phyloP scores from a whole-genome alignment of 2,329 filamentous ascomycete species.

The Dactylellina drechsleri region DNA sequence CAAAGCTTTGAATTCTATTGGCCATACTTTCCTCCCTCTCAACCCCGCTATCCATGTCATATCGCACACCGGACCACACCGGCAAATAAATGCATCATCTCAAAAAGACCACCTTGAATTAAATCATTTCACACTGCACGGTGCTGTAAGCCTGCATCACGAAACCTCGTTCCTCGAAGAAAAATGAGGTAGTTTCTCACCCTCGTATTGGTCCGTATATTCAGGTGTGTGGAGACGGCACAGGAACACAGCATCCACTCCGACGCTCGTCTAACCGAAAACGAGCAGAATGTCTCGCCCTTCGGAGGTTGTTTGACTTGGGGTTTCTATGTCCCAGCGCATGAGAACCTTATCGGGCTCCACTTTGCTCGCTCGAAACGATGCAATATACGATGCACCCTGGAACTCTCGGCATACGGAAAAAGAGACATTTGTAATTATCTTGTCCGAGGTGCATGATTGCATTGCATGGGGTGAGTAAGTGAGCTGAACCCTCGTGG shows the following conservation, averaged over 20 bases:
- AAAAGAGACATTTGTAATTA: conserved; percentile 40
- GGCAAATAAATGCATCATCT: conserved; percentile 1
- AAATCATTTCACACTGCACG: neutral
- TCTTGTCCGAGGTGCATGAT: conserved; percentile 3
- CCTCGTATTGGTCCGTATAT: conserved; percentile 7
- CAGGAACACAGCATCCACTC: neutral
- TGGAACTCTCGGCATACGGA: no score
- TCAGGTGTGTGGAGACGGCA: conserved; percentile 7
- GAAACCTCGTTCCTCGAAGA: no score
- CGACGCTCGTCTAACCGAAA: conserved; percentile 17
- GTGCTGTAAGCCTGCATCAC: no score
- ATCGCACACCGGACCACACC: neutral
- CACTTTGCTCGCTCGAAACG: conserved; percentile 5
- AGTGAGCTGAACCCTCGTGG: no score
- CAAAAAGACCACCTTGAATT: neutral
- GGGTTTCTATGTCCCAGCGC: no score
- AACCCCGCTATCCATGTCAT: neutral
- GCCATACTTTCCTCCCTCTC: neutral
- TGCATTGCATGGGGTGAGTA: conserved; percentile 57
- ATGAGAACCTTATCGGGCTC: conserved; percentile 35
- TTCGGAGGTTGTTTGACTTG: conserved; percentile 32
- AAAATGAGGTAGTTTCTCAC: conserved; percentile 25
- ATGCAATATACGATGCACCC: no score
- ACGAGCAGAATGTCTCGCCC: conserved; percentile 47
- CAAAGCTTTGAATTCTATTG: neutral